Base-by-base conservation (phyloP, 768 basidiomycete species). In the Podaxis mareebaensis region DNA sequence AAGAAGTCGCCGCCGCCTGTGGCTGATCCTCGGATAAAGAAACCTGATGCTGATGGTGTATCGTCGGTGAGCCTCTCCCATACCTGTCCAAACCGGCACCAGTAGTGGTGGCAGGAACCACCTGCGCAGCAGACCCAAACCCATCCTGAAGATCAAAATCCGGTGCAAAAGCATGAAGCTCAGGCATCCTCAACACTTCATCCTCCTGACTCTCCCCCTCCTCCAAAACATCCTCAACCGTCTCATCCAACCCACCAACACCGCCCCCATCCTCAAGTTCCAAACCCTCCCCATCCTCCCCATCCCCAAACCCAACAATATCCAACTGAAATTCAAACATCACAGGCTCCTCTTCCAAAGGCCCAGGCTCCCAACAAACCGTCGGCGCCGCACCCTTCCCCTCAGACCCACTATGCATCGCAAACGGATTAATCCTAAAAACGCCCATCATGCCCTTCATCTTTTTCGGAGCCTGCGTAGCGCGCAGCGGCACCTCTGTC, bases 381-480 rank as follows among this genome's bases (percentile, higher is more conserved):
- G 56, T 48, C 12, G 66, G 64, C 22, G 60, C 64, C 26, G 57
- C 53, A 15, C 66, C 60, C 60, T 55, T 64, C 15, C 58, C 64
- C 30, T 56, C 60, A 4, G 53, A 53, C 0, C 60, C 64, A 44
- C 64, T 84, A 66, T 89, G 85, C 76, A 87, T 84, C 24, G 89
- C 82, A 67, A 92, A 92, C 0, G 89, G 90, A 72, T 92, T 88
- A 67, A 92, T 80, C 7, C 91, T 83, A 72, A 92, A 90, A 22
- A 87, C 85, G 48, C 84, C 84, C 91, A 93, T 93, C 85, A 91
- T 86, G 53, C 78, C 76, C 59, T 87, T 83, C 91, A 91, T 91
- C 49, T 83, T 80, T 52, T 83, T 80, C 65, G 83, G 80, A 1
- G 90, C 91, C 68, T 91, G 87, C 0, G 89, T 91, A 7, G 90